Evolutionary conservation across 1,284 basidiomycete genomes (phyloP), one percentile per base, ranked within the genome.

Genomic region (Cryptococcus sp.): DNA sequence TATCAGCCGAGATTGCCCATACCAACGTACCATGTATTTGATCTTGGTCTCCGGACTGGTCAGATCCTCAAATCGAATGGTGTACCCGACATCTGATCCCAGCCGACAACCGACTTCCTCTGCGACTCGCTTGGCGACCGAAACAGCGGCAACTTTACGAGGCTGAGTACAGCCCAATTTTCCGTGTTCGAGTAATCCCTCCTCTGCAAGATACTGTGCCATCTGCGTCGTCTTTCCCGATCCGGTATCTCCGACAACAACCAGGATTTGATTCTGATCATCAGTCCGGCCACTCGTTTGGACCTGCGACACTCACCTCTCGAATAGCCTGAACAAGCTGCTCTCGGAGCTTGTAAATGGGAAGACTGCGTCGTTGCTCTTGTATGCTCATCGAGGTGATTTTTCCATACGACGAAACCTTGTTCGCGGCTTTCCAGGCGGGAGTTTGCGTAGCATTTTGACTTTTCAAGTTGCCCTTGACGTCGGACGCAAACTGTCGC

Each of bases 61-160:
- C 72, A 92, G 92, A 73, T 98, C 95, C 75, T 99, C 94, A 73
- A 99, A 99, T 76, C 95, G 93, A 62, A 99, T 97, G 4, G 87
- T 90, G 70, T 99, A 99, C 2, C 94, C 94, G 51, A 99, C 94
- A 73, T 97, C 94, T 65, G 94, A 87, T 9, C 94, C 94, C 4
- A 99, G 78, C 9, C 94, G 82, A 74, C 93, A 97, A 6, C 94
- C 95, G 2, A 97, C 92, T 73, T 98, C 94, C 72, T 98, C 95
- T 0, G 93, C 80, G 0, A 99, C 94, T 75, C 94, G 92, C 71
- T 97, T 97, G 14, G 94, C 94, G 5, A 98, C 94, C n/a, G 92
- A 97, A 80, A 97, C 95, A 9, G 94, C 94, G 25, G 94, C 94
- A 14, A 98, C 94, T 79, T 93, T 92, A 76, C 94, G 86, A 35